These are phyloP conservation scores for Mucor plumbeus DNA, from an alignment of 371 early-diverging fungal genomes.

Conservation along the genomic window DNA sequence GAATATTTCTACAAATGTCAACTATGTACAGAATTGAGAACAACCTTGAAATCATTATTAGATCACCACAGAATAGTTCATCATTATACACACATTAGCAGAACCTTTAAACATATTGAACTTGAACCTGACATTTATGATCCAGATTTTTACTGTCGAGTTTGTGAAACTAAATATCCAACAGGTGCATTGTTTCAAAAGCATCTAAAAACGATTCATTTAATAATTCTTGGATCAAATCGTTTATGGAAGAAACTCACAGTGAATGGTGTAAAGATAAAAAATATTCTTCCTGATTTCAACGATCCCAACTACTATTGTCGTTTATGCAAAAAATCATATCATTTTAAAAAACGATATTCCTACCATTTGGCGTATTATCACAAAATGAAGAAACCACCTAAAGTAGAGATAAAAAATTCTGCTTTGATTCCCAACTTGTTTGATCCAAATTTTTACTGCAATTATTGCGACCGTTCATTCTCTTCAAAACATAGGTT, in stretches of 20 bases:
- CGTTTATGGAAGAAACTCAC: neutral
- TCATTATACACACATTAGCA: neutral
- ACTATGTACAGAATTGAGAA: neutral
- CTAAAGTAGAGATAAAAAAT: neutral
- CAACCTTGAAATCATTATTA: neutral
- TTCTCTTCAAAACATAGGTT: neutral
- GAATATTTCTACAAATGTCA: slow-evolving; percentile 2
- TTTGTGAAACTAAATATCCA: neutral
- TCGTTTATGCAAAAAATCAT: neutral
- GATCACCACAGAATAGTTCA: neutral
- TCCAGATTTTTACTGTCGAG: neutral
- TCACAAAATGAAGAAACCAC: neutral
- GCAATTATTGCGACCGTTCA: neutral
- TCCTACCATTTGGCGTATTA: neutral
- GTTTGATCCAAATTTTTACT: neutral
- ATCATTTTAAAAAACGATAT: neutral
- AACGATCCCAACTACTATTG: neutral
- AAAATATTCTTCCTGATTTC: neutral
- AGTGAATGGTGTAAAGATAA: no score
- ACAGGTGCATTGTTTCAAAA: neutral
- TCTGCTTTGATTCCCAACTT: neutral
- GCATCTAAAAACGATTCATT: neutral
- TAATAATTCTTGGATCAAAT: neutral
- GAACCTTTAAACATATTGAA: neutral
- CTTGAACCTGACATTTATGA: neutral